Evolutionary conservation across 495 filamentous ascomycete genomes (phyloP).

Genomic region (Aspergillus nanangensis): DNA sequence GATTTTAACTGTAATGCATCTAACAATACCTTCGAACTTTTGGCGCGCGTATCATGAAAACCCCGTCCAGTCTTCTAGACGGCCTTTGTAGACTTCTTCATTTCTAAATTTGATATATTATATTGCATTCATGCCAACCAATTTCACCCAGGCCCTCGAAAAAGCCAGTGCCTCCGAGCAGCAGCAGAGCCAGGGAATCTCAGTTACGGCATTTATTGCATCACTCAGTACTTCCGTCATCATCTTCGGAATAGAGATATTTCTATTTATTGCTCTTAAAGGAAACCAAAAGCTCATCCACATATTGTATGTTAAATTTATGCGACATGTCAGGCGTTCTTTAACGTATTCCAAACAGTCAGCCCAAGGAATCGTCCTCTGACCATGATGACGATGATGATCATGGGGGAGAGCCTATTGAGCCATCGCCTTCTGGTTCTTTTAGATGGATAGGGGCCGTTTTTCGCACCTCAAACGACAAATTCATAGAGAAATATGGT

Average conservation of each 20-base stretch:
- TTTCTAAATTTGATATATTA: no score
- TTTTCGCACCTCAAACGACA: constrained; percentile 71
- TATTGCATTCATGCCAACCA: no score
- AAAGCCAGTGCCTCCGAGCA: constrained; percentile 34
- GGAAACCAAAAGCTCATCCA: constrained; percentile 72
- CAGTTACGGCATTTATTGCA: constrained; percentile 61
- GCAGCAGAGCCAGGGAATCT: constrained; percentile 42
- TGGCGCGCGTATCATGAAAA: no score
- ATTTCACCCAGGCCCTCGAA: constrained; percentile 32
- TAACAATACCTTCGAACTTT: no score
- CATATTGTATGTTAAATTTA: constrained; percentile 64
- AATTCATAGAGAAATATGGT: constrained; percentile 91
- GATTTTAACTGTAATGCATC: no score
- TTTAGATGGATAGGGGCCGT: constrained; percentile 65
- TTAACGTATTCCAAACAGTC: constrained; percentile 42
- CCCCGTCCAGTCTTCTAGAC: no score
- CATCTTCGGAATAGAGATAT: constrained; percentile 73
- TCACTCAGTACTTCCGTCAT: constrained; percentile 67
- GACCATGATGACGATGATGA: no score
- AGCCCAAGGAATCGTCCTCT: constrained; percentile 85
- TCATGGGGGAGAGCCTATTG: constrained; percentile 79
- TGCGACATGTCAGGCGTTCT: background rate
- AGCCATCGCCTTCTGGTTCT: constrained; percentile 64
- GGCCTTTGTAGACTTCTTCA: no score
- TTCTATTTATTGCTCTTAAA: constrained; percentile 72